Evolutionary conservation across 257 asterid genomes (phyloP), one percentile per base, ranked within the genome.

Genomic region (Solanum appendiculatum): DNA sequence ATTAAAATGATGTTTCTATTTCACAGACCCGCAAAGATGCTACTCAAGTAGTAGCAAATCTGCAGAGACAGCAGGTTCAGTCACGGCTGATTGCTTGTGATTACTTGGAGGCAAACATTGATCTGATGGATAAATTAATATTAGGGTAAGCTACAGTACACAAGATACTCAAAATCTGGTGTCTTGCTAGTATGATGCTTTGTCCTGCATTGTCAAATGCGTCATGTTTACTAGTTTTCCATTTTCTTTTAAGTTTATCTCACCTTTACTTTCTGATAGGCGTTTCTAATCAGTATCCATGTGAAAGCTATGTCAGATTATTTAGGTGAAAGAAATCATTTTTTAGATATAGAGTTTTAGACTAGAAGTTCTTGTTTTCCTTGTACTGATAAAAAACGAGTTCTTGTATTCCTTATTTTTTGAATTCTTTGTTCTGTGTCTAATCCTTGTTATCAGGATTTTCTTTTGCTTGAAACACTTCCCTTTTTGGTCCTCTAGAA

Each of bases 11-110:
- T 81, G 29, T 81, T 46, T 46, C 46, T 83, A 51, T 25, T 85
- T 58, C 91, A 92, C 94, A 95, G 98, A 90, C 98, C 21, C 96
- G 97, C 85, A 95, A 94, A 89, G 97, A 94, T 91, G 97, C 98
- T 31, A 92, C 96, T 5, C 97, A 93, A 86, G 96, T 95, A 86
- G 97, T 96, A 91, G 94, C 98, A 58, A 93, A 92, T 91, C 91
- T 96, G 90, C 98, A 94, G 90, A 91, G 96, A 88, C 99, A 94
- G 86, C 94, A 93, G 89, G 97, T 95, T 86, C 94, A 92, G 16
- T 95, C 98, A 14, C 91, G 92, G 91, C 87, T 94, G 92, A 93
- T 96, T 87, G 97, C 96, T 34, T 93, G 95, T 82, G 98, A 96
- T 86, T 94, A 94, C 92, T 90, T 96, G 93, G 97, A 94, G 89